A percentile compares a stretch with the other conserved stretches of the same genome.
These are phyloP conservation scores for Globisporangium viniferum DNA, from an alignment of 352 stramenopile genomes.

Conservation along the genomic window DNA sequence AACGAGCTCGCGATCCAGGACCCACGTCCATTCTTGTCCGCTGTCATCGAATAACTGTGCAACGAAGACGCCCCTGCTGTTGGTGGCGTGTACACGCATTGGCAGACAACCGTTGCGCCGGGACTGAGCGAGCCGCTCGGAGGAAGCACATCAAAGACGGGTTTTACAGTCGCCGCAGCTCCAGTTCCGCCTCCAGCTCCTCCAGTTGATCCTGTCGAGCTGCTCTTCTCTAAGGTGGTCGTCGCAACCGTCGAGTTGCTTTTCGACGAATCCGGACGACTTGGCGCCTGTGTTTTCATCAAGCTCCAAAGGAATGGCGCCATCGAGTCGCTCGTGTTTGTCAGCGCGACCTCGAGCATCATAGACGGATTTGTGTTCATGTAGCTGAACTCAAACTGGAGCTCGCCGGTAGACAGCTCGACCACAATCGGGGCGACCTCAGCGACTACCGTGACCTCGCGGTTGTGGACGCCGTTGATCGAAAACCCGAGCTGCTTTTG, in stretches of 20 bases:
- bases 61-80: background rate
- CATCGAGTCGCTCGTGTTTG: constrained; percentile 89
- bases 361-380: constrained; percentile 49
- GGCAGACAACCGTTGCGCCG: constrained; percentile 32
- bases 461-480: constrained; percentile 82
- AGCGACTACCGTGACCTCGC: constrained; percentile 82
- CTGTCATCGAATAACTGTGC: background rate
- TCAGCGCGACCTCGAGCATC: constrained; percentile 63
- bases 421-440: constrained; percentile 90
- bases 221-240: constrained; percentile 20
- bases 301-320: constrained; percentile 84
- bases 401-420: constrained; percentile 41
- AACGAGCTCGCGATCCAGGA: constrained; percentile 43
- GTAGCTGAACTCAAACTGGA: constrained; percentile 80
- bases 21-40: constrained; percentile 1
- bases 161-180: background rate
- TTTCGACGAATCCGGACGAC: constrained; percentile 55
- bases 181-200: background rate
- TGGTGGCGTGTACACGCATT: constrained; percentile 57
- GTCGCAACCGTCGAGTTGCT: constrained; percentile 40
- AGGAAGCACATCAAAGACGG: constrained; percentile 55
- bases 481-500: constrained; percentile 79
- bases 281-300: constrained; percentile 13
- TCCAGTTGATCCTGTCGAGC: background rate
- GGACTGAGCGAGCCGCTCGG: constrained; percentile 35